A percentile compares a stretch with the other conserved stretches of the same genome.
phyloP scores from a whole-genome alignment of 805 yeast genomes.

The Diddensiella santjacobensis region DNA sequence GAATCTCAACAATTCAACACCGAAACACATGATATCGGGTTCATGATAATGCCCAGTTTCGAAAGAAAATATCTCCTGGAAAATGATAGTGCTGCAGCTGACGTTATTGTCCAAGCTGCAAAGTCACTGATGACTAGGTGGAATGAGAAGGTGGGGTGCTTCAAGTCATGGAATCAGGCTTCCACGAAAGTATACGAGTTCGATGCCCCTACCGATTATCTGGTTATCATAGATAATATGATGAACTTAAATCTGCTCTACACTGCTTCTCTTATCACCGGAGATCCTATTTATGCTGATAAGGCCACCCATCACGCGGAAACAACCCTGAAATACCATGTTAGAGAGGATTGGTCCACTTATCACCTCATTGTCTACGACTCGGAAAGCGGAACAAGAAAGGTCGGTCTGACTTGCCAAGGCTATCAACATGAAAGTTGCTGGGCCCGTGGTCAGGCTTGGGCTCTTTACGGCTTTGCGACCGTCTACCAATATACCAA shows the following conservation, averaged over 20 bases:
- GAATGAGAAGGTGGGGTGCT: constrained; percentile 25
- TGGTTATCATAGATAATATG: constrained; percentile 33
- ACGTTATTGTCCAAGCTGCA: constrained; percentile 29
- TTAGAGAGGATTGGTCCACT: constrained; percentile 28
- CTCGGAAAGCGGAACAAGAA: constrained; percentile 24
- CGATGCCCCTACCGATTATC: constrained; percentile 24
- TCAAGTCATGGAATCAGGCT: constrained; percentile 32
- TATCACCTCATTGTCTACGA: constrained; percentile 32
- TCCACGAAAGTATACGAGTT: constrained; percentile 22
- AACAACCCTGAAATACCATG: constrained; percentile 26
- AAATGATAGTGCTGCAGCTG: constrained; percentile 21
- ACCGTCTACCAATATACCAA: constrained; percentile 30
- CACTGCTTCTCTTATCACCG: constrained; percentile 29
- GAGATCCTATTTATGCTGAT: constrained; percentile 28
- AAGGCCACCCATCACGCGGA: constrained; percentile 35
- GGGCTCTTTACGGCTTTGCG: constrained; percentile 34
- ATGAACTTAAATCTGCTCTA: constrained; percentile 30
- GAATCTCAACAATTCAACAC: constrained; percentile 21
- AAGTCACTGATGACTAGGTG: constrained; percentile 30
- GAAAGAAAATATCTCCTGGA: constrained; percentile 27
- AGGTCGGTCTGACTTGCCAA: constrained; percentile 31
- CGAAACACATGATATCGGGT: constrained; percentile 34
- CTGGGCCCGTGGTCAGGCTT: constrained; percentile 37
- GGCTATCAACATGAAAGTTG: constrained; percentile 31
- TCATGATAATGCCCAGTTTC: constrained; percentile 30